A percentile compares a stretch with the other conserved stretches of the same genome.
phyloP scores from a whole-genome alignment of 306 rosid genomes.

The Calophaca sinica region DNA sequence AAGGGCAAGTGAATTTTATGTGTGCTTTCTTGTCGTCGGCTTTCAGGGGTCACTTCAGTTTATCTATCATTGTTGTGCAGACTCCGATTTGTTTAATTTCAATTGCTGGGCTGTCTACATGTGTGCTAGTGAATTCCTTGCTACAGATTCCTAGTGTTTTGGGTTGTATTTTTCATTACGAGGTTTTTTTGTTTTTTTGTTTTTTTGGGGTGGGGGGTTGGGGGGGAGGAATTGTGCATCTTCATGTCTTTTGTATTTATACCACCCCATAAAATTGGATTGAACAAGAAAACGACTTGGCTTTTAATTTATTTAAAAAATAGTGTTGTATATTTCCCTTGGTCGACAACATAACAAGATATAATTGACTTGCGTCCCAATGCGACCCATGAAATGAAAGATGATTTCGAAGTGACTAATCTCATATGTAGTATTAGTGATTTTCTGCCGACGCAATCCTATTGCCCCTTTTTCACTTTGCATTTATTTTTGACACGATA shows the following conservation, averaged over 20 bases:
- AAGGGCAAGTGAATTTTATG: slow-evolving; percentile 47
- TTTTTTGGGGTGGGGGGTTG: too few species aligned
- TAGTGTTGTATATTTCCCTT: too few species aligned
- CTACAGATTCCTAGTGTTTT: slow-evolving; percentile 48
- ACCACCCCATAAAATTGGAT: slow-evolving; percentile 38
- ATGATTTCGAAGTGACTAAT: too few species aligned
- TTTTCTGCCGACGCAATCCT: too few species aligned
- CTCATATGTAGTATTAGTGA: too few species aligned
- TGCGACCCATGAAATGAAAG: background rate
- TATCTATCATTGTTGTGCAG: slow-evolving; percentile 44
- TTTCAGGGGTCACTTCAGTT: slow-evolving; percentile 48
- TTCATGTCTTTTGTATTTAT: slow-evolving; percentile 18
- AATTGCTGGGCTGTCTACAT: slow-evolving; percentile 47
- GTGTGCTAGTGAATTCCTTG: slow-evolving; percentile 52
- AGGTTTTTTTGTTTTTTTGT: too few species aligned
- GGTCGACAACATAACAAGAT: too few species aligned
- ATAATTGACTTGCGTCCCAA: background rate
- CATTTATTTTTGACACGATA: too few species aligned
- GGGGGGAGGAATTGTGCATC: slow-evolving; percentile 28
- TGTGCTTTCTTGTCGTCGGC: slow-evolving; percentile 42
- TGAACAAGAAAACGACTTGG: slow-evolving; percentile 31
- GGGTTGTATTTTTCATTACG: slow-evolving; percentile 49
- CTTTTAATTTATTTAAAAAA: background rate
- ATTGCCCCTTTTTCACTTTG: too few species aligned
- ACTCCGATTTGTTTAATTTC: slow-evolving; percentile 51